Conservation (phyloP, 2,329 filamentous ascomycete species). For the Pyricularia grisea region DNA sequence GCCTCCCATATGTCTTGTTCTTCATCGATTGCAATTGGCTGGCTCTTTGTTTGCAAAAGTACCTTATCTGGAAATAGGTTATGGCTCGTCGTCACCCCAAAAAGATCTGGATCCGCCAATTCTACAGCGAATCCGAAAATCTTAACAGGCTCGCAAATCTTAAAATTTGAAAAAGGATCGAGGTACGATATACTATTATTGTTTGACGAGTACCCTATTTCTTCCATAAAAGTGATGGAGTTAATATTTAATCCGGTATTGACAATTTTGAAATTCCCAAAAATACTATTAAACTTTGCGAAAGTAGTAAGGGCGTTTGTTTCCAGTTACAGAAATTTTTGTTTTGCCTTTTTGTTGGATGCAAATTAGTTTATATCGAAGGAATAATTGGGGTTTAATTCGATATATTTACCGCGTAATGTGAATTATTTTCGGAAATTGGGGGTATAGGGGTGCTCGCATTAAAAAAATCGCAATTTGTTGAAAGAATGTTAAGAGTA, state of each 20-base stretch:
- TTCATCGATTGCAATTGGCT: slow-evolving; percentile 4
- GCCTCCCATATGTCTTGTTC: slow-evolving; percentile 10
- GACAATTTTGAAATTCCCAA: too few relatives aligned
- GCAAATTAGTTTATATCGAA: background rate
- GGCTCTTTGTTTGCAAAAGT: background rate
- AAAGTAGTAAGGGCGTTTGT: background rate
- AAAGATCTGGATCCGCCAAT: background rate
- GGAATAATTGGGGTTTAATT: background rate
- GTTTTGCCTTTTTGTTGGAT: background rate
- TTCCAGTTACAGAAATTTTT: background rate
- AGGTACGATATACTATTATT: background rate
- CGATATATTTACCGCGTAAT: background rate
- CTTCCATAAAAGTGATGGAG: background rate
- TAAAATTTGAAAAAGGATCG: background rate
- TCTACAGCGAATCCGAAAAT: background rate
- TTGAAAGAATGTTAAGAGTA: background rate
- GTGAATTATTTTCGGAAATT: background rate
- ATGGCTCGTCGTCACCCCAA: background rate
- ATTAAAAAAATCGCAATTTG: background rate
- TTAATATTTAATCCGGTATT: too few relatives aligned
- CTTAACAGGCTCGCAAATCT: background rate
- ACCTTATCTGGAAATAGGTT: background rate
- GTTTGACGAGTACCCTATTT: background rate
- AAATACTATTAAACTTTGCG: too few relatives aligned
- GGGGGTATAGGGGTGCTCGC: background rate